Conservation (phyloP, 768 basidiomycete genomes). For the Termitomyces heimii region DNA sequence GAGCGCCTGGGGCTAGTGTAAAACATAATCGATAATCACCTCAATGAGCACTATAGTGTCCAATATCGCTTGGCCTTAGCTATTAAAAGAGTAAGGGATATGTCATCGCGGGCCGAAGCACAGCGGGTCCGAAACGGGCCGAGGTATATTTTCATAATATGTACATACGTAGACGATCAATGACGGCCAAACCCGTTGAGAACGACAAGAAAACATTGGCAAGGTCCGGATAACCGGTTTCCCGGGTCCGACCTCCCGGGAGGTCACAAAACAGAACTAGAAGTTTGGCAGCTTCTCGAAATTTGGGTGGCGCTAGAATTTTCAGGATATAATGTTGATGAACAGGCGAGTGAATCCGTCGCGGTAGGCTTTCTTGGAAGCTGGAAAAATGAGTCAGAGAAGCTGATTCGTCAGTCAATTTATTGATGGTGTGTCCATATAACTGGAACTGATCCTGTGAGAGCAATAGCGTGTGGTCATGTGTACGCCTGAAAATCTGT, state of each 20-base stretch:
- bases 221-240: conserved; percentile 29
- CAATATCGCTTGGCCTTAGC: conserved; percentile 15
- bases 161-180: conserved; percentile 17
- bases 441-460: conserved; percentile 22
- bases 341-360: conserved; percentile 28
- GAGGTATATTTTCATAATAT: conserved; percentile 21
- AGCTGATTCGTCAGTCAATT: conserved; percentile 9
- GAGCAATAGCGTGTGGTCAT: conserved; percentile 18
- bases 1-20: conserved; percentile 3
- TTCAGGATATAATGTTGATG: conserved; percentile 23
- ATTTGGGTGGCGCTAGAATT: conserved; percentile 11
- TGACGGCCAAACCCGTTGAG: conserved; percentile 18
- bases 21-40: conserved; percentile 12
- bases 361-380: conserved; percentile 20
- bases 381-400: conserved; percentile 16
- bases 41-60: conserved; percentile 12
- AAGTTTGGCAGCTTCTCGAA: conserved; percentile 25
- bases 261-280: conserved; percentile 25
- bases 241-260: conserved; percentile 24
- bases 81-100: conserved; percentile 17
- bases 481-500: neutral
- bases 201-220: conserved; percentile 22
- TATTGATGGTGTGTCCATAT: conserved; percentile 20
- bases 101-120: conserved; percentile 14
- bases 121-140: conserved; percentile 19